Conservation (phyloP, 2,329 filamentous ascomycete species). For the Fusarium vanettenii region DNA sequence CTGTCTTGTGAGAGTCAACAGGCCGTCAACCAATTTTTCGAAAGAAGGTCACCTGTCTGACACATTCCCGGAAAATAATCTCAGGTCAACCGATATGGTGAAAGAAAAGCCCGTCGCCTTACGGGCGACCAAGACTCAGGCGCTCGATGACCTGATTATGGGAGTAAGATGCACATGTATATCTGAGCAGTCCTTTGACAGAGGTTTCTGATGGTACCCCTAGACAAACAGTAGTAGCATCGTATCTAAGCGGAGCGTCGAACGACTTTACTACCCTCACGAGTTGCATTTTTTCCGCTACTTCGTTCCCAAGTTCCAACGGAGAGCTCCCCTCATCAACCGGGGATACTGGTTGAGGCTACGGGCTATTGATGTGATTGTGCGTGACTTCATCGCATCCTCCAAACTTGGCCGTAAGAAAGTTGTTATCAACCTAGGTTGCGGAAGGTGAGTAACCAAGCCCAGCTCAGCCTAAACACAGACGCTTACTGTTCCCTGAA, state of each 20-base stretch:
- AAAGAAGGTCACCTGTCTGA: background rate
- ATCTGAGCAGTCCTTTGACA: background rate
- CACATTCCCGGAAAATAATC: background rate
- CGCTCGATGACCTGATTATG: constrained; percentile 66
- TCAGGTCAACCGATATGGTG: constrained; percentile 19
- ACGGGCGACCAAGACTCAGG: constrained; percentile 41
- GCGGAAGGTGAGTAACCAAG: constrained; percentile 78
- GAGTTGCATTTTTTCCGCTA: constrained; percentile 88
- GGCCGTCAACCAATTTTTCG: background rate
- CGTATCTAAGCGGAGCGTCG: constrained; percentile 92
- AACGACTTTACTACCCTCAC: constrained; percentile 81
- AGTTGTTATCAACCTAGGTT: constrained; percentile 85
- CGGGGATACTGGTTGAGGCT: constrained; percentile 89
- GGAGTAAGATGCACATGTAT: constrained; percentile 54
- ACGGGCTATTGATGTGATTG: constrained; percentile 80
- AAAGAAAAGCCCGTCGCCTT: constrained; percentile 17
- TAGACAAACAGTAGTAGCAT: constrained; percentile 93
- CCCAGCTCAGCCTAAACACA: background rate
- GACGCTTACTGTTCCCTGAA: constrained; percentile 9
- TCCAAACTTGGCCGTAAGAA: constrained; percentile 66
- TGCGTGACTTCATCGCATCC: constrained; percentile 77
- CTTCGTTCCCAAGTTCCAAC: constrained; percentile 86
- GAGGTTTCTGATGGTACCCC: constrained; percentile 3
- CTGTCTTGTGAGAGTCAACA: background rate
- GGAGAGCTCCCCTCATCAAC: constrained; percentile 89